Evolutionary conservation across 2,329 filamentous ascomycete genomes (phyloP), one percentile per base, ranked within the genome.

Genomic region (Sporothrix curviconia): DNA sequence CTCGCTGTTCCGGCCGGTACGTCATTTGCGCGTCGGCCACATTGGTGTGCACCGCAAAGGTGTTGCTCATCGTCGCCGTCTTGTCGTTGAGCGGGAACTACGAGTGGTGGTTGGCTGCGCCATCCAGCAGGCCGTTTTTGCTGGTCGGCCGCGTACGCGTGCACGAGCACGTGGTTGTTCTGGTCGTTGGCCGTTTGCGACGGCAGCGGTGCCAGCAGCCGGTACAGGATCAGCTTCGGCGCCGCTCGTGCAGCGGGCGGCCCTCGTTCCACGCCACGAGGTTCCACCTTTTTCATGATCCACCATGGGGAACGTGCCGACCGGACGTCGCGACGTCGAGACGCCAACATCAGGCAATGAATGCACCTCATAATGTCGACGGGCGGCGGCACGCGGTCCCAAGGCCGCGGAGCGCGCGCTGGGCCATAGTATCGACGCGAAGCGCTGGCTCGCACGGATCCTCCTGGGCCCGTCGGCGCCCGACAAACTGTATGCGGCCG

Each of bases 261-360:
- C 61, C 70, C 8, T 66, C 64, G 62, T 82, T 82, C 60, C 71
- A 78, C n/a, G 0, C 56, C 66, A 0, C 60, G 61, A 74, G 82
- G 76, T 63, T 81, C 78, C 7, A 82, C 79, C 66, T 81, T 81
- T 64, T 74, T 74, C 76, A 81, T 79, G 49, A n/a, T 80, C 74
- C 3, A 81, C 68, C 0, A 74, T 68, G 7, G 79, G 79, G 57
- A 81, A 81, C 0, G 66, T 66, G 3, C 77, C 77, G 1, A 71
- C 67, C n/a, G n/a, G 2, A 72, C 68, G 14, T 69, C 63, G 42
- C 69, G 2, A 72, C 64, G 2, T 72, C 73, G 14, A 75, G 71
- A n/a, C 5, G 67, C 53, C 1, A 66, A 64, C 2, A 72, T 68
- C 22, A 76, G n/a, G n/a, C n/a, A n/a, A n/a, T n/a, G n/a, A n/a